Base-by-base conservation (phyloP, 1,284 basidiomycete genomes). In the Trichosporon coremiiforme region DNA sequence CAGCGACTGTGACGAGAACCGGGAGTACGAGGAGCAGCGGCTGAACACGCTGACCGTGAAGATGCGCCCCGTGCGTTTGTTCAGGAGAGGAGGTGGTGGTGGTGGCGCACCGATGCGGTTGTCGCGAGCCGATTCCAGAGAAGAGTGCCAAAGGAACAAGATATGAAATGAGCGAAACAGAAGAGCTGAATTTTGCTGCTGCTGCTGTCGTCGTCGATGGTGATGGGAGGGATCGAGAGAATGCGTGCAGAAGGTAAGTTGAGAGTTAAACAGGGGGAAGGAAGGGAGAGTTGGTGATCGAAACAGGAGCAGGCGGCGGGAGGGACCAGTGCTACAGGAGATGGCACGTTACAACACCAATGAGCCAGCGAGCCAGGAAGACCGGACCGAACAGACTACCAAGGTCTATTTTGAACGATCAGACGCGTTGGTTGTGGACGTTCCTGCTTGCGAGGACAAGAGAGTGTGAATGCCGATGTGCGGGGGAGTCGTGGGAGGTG, bases 261-360 rank as follows among this genome's bases (percentile, higher is more conserved):
- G 25, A 20, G 36, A 38, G 41, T n/a, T 7, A 20, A 41, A 29
- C 5, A 17, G 50, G 38, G 22, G 17, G 22, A 29, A 25, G 55
- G 17, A 67, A 20, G 66, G 55, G 45, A 31, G 66, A 29, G 65
- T 38, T 12, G 29, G 45, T 41, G 65, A 41, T 57, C 60, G 65
- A 66, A 66, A 66, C 65, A 66, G 53, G 36, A 29, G 65, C 47
- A 53, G 47, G 47, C 47, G 47, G 47, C 50, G 65, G 53, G 65
- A 55, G 35, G 50, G n/a, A 36, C 50, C 53, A 53, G 65, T 66
- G 29, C 29, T 60, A 33, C 57, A 33, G 31, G 31, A 60, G 29
- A 33, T n/a, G 29, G 57, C 57, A 60, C 57, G 57, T 60, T 60
- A 60, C 57, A 10, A 17, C 29, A 33, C 57, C 57, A 33, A 31